Percentiles rank a stretch among this genome's conserved stretches.
These are phyloP conservation scores for Aspergillus funiculosus DNA, from an alignment of 495 filamentous ascomycete species.

Conservation along the genomic window DNA sequence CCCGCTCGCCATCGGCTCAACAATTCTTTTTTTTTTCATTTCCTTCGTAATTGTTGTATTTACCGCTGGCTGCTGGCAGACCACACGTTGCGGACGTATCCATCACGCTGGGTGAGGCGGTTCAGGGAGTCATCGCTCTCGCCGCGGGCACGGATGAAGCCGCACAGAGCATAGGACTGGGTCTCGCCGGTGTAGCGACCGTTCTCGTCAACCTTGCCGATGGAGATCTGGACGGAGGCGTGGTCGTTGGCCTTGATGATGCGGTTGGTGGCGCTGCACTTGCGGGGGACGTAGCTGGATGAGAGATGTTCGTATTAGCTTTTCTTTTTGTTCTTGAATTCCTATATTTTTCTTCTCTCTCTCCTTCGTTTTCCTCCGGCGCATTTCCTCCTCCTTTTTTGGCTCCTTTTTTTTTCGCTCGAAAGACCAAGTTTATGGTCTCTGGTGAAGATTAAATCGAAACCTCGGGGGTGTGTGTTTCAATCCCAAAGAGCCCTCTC, in stretches of 20 bases:
- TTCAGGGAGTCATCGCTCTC: constrained; percentile 97
- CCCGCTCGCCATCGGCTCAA: constrained; percentile 6
- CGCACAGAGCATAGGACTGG: constrained; percentile 94
- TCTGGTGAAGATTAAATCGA: background rate
- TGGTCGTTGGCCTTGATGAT: constrained; percentile 99
- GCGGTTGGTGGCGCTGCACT: constrained; percentile 90
- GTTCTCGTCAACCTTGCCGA: constrained; percentile 93
- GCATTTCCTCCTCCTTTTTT: no score
- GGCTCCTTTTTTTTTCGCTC: no score
- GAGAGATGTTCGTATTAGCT: constrained; percentile 23
- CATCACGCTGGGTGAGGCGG: constrained; percentile 89
- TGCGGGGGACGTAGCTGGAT: constrained; percentile 93
- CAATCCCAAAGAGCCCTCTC: background rate
- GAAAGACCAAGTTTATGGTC: no score
- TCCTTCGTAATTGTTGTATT: constrained; percentile 21
- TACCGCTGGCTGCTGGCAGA: constrained; percentile 65
- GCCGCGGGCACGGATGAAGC: constrained; percentile 95
- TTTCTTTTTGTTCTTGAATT: no score
- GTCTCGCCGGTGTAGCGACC: constrained; percentile 96
- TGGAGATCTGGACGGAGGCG: constrained; percentile 81
- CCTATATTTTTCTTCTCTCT: no score
- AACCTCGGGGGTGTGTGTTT: background rate
- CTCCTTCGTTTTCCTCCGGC: no score
- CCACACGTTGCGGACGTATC: constrained; percentile 96
- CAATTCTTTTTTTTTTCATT: constrained; percentile 4